Evolutionary conservation across 176 grass and related monocot species (phyloP).

Genomic region (Oropetium thomaeum): DNA sequence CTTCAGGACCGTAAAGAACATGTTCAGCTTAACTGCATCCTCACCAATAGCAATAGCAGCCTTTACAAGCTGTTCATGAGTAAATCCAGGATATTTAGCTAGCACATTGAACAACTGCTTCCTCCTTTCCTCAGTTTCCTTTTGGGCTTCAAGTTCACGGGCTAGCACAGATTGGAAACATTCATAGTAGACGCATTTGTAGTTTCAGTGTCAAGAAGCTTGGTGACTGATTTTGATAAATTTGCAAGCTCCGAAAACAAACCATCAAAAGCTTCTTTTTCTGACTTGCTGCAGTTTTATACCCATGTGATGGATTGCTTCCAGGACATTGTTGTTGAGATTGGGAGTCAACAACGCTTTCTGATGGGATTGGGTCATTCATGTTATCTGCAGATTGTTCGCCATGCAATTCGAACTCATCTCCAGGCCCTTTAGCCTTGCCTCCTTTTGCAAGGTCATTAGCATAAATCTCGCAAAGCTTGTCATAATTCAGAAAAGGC

Average conservation of each 20-base stretch:
- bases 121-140: not conserved
- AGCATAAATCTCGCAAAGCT: not conserved
- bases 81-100: too few relatives aligned
- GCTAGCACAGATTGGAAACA: not conserved
- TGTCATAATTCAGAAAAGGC: too few relatives aligned
- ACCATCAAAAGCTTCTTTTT: not conserved
- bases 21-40: not conserved
- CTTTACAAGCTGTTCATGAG: not conserved
- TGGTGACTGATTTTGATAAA: not conserved
- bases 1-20: constrained; percentile 5
- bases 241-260: not conserved
- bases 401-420: not conserved
- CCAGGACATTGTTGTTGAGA: not conserved
- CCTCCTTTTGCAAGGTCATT: not conserved
- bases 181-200: not conserved
- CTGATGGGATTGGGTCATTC: not conserved
- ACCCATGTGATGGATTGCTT: not conserved
- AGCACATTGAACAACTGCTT: not conserved
- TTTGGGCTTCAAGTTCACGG: not conserved
- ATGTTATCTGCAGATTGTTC: too few relatives aligned
- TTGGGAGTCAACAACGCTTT: not conserved
- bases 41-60: not conserved
- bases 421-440: not conserved
- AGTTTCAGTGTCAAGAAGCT: not conserved
- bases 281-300: not conserved